These are phyloP conservation scores for Kentomonas sorsogonicus DNA, from an alignment of 208 protist genomes.

Conservation along the genomic window DNA sequence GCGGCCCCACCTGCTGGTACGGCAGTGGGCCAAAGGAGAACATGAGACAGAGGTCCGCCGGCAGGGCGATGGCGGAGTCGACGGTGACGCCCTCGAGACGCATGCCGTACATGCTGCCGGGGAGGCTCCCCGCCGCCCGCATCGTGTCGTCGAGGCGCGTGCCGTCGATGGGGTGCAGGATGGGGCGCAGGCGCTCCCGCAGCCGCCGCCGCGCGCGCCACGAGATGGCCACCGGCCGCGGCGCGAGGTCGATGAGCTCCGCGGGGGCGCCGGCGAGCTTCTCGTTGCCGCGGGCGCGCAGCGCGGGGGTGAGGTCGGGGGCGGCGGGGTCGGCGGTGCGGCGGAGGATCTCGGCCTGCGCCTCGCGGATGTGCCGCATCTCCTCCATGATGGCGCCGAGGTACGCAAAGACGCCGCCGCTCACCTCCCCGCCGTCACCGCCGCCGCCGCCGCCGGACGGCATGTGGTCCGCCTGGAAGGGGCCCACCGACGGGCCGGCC, in stretches of 20 bases:
- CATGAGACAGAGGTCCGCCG: conserved; percentile 66
- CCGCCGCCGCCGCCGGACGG: too few species aligned
- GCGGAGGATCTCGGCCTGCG: conserved; percentile 53
- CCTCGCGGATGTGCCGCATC: conserved; percentile 64
- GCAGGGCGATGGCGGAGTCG: conserved; percentile 52
- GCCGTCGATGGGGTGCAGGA: conserved; percentile 65
- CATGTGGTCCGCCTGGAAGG: background rate
- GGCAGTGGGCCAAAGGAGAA: conserved; percentile 85
- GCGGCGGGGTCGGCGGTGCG: conserved; percentile 15
- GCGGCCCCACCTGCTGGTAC: conserved; percentile 67
- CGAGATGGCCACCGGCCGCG: conserved; percentile 59
- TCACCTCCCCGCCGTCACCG: background rate
- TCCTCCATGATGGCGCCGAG: conserved; percentile 84
- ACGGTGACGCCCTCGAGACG: conserved; percentile 84
- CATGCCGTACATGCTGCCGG: conserved; percentile 59
- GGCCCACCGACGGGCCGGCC: background rate
- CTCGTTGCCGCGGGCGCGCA: conserved; percentile 37
- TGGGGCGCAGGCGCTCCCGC: conserved; percentile 59
- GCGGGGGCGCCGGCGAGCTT: conserved; percentile 42
- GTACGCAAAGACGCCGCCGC: conserved; percentile 63
- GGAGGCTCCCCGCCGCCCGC: conserved; percentile 25
- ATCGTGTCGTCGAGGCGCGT: conserved; percentile 49
- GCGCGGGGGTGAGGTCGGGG: conserved; percentile 26
- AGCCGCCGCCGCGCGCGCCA: conserved; percentile 55
- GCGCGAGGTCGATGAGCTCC: conserved; percentile 63